Conservation (phyloP, 306 rosid genomes). For the Calophaca sinica region DNA sequence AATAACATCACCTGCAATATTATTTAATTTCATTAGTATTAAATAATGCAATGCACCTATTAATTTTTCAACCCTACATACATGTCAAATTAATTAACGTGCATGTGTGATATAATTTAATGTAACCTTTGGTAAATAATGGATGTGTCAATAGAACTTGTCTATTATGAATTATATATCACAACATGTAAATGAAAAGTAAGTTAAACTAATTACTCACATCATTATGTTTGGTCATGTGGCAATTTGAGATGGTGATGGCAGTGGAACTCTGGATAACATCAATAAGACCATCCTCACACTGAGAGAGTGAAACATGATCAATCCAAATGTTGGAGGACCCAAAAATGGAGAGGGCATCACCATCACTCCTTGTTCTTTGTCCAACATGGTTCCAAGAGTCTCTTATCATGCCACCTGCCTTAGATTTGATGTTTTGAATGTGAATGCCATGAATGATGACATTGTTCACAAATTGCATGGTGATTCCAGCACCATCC, state of each 20-base stretch:
- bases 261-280: slow-evolving; percentile 39
- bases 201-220: slow-evolving; percentile 7
- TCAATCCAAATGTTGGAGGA: slow-evolving; percentile 44
- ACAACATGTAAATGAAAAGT: too few relatives aligned
- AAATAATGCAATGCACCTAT: too few relatives aligned
- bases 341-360: slow-evolving; percentile 42
- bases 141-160: too few relatives aligned
- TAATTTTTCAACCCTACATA: too few relatives aligned
- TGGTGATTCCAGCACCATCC: slow-evolving; percentile 41
- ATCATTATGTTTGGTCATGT: slow-evolving; percentile 48
- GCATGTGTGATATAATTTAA: too few relatives aligned
- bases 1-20: slow-evolving; percentile 36
- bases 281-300: slow-evolving; percentile 45
- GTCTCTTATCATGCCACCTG: slow-evolving; percentile 34
- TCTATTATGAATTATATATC: too few relatives aligned
- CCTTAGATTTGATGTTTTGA: neutral
- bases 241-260: slow-evolving; percentile 44
- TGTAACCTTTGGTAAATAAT: too few relatives aligned
- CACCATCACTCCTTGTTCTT: slow-evolving; percentile 44
- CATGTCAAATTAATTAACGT: too few relatives aligned
- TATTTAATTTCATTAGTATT: neutral
- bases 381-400: slow-evolving; percentile 11
- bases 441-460: slow-evolving; percentile 38
- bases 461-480: slow-evolving; percentile 39
- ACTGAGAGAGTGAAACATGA: slow-evolving; percentile 36